phyloP scores from a whole-genome alignment of 2,329 filamentous ascomycete genomes.

The Aspergillus phoenicis region DNA sequence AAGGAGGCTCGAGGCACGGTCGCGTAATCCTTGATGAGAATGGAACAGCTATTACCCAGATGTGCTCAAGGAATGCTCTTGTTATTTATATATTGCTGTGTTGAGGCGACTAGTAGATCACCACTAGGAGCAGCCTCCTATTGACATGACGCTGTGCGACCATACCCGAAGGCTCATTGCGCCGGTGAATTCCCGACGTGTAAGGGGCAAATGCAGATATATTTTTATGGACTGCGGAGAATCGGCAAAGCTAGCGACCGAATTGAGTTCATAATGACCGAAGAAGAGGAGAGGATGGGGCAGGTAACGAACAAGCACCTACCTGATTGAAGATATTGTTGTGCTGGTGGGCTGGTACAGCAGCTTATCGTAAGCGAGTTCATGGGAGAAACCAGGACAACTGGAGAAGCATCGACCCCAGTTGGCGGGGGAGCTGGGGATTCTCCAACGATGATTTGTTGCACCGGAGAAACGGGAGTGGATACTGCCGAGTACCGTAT shows the following conservation, averaged over 20 bases:
- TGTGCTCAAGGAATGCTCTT: not conserved
- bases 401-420: not conserved
- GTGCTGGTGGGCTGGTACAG: not conserved
- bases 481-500: not conserved
- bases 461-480: not conserved
- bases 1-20: constrained; percentile 4
- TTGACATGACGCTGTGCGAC: constrained; percentile 13
- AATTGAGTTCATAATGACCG: not conserved
- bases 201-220: constrained; percentile 7
- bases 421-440: not conserved
- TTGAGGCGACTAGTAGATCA: too few relatives aligned
- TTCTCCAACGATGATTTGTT: not conserved
- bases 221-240: not conserved
- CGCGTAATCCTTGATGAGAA: constrained; percentile 10
- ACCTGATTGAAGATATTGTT: not conserved
- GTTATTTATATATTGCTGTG: not conserved
- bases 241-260: not conserved
- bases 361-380: not conserved
- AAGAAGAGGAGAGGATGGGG: not conserved
- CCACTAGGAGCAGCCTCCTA: too few relatives aligned
- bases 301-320: not conserved
- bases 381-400: not conserved
- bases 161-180: constrained; percentile 15
- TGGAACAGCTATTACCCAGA: not conserved
- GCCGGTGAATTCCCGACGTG: constrained; percentile 28